A percentile compares a stretch with the other conserved stretches of the same genome.
Conservation (phyloP, 192 early-diverging fungal genomes). For the Fimicolochytrium jonesii region DNA sequence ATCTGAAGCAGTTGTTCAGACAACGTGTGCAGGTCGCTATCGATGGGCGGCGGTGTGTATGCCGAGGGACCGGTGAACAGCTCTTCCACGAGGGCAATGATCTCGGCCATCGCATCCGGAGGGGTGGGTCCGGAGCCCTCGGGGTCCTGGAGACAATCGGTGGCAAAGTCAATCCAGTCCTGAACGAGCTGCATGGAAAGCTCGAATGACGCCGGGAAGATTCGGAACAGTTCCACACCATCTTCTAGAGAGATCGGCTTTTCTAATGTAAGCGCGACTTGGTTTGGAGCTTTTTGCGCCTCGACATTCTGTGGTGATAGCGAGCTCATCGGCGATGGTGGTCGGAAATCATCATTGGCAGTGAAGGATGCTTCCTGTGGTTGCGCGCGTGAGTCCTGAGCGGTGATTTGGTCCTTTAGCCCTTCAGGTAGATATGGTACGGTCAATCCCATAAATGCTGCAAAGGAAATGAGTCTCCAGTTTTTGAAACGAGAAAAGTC, state of each 20-base stretch:
- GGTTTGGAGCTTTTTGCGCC: neutral
- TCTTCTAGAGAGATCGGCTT: neutral
- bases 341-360: too few species aligned
- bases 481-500: too few species aligned
- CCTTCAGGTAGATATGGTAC: constrained; percentile 38
- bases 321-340: too few species aligned
- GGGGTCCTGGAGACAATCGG: neutral
- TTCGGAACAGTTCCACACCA: constrained; percentile 27
- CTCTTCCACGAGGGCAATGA: neutral
- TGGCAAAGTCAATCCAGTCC: constrained; percentile 25
- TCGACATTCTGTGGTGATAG: too few species aligned
- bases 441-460: constrained; percentile 33
- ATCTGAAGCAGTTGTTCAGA: too few species aligned
- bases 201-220: constrained; percentile 42
- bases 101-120: too few species aligned
- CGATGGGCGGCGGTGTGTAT: constrained; percentile 8
- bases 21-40: too few species aligned
- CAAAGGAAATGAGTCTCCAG: neutral
- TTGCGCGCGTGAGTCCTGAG: constrained; percentile 9
- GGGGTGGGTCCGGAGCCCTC: too few species aligned
- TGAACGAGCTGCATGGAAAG: constrained; percentile 29
- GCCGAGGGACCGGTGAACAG: constrained; percentile 2
- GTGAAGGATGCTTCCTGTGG: neutral
- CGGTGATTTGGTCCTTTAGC: constrained; percentile 22
- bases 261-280: too few species aligned